Evolutionary conservation across 352 stramenopile genomes (phyloP).

Genomic region (Saprolegnia parasitica): DNA sequence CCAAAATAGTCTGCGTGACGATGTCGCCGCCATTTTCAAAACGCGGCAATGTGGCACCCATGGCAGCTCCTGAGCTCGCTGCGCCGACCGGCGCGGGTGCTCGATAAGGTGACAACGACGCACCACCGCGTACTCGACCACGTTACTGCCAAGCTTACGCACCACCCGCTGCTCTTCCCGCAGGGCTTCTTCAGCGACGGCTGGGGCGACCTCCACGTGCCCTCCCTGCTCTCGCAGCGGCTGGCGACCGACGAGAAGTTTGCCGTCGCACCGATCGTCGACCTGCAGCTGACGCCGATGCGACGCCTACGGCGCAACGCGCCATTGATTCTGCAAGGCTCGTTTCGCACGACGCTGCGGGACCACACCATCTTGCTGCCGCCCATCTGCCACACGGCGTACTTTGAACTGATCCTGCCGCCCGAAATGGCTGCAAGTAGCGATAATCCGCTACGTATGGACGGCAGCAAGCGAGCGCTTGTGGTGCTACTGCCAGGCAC

Average conservation of each 20-base stretch:
- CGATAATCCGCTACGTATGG: too few relatives aligned
- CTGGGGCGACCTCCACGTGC: conserved; percentile 68
- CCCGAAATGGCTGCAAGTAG: not conserved
- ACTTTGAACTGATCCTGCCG: conserved; percentile 52
- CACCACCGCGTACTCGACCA: conserved; percentile 72
- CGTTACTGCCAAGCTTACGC: conserved; percentile 58
- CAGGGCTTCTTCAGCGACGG: conserved; percentile 76
- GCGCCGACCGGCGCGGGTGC: conserved; percentile 49
- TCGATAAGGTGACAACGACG: conserved; percentile 52
- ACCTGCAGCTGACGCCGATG: conserved; percentile 37
- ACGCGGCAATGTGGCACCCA: conserved; percentile 35
- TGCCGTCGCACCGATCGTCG: conserved; percentile 43
- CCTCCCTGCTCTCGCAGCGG: conserved; percentile 46
- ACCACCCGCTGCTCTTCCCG: conserved; percentile 70
- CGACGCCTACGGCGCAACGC: conserved; percentile 26
- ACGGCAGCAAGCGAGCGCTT: conserved; percentile 28
- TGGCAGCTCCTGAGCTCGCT: conserved; percentile 54
- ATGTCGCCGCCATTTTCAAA: not conserved
- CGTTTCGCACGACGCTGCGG: conserved; percentile 55
- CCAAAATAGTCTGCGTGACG: not conserved
- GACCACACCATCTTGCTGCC: conserved; percentile 56
- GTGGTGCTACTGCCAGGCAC: conserved; percentile 66
- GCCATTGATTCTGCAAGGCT: conserved; percentile 40
- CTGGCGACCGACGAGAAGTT: conserved; percentile 60
- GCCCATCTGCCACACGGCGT: conserved; percentile 48